Evolutionary conservation across 257 asterid genomes (phyloP), one percentile per base, ranked within the genome.

Genomic region (Cynanchum wilfordii): DNA sequence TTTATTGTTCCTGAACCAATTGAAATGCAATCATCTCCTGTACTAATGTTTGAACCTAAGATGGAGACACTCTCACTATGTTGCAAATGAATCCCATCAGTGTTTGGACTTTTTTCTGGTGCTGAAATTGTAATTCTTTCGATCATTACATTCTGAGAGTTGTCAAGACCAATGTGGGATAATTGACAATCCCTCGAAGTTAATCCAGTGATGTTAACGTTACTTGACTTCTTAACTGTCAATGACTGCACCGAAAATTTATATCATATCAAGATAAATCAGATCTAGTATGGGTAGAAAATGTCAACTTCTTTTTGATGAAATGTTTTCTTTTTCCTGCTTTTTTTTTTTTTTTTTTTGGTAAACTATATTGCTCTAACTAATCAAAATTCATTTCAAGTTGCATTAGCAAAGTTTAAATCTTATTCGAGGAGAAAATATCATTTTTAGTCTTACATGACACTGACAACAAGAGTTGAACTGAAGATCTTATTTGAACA

Each of bases 11-110:
- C 45, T 11, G 13, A 24, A 19, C 68, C 38, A 30, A 62, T 62
- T 5, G 68, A 62, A 25, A 62, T 62, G 38, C 68, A 62, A 30
- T 62, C 68, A 30, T 62, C 68, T 22, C 68, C 68, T 27, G 68
- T 62, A 19, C 20, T 4, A 15, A 62, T 62, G n/a, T 30, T 62
- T 3, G 68, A 62, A 58, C 12, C 65, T 58, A 58, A 13, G 65
- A 22, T 58, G 4, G 3, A 3, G 33, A 58, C 15, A 15, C 40
- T 19, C 13, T 11, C 10, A 13, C 47, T 30, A 0, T 2, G n/a
- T 10, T 33, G 40, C 3, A 62, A 42, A 62, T 62, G 68, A 12
- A 62, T 62, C 5, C 68, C 45, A 62, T 62, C 68, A 62, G 68
- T 62, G 11, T 62, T 62, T 8, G 68, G 68, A n/a, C 68, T 62